Evolutionary conservation across 1,284 basidiomycete genomes (phyloP), one percentile per base, ranked within the genome.

Genomic region (Austroboletus novae-zelandiae): DNA sequence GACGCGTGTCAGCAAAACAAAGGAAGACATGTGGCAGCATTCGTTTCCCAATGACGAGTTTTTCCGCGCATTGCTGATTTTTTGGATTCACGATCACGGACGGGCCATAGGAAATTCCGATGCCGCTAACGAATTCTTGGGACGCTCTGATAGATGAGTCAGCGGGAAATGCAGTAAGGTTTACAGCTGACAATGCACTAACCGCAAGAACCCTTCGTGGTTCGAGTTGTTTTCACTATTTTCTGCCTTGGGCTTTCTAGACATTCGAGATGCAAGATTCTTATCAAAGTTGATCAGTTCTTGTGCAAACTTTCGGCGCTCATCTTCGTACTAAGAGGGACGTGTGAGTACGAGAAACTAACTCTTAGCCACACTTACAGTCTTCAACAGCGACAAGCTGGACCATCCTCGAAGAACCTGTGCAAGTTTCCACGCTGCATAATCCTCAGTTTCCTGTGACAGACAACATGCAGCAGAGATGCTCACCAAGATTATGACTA

Each of bases 201-300:
- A 85, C 82, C 71, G 68, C 35, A 84, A 63, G 64, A 89, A 84
- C 50, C 84, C 75, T 47, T 80, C 77, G 60, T 84, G 84, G 1
- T 80, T 76, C 13, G 89, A 79, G 14, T 85, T 86, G 43, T 81
- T 77, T 29, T 76, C 64, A 58, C 78, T 72, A 0, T 76, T 71
- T 41, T 76, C 71, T 10, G 79, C 80, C 25, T 75, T 72, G 4
- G 87, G 83, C 67, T 89, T 90, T 35, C 82, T 83, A n/a, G 86
- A 89, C 69, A 91, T 91, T 23, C 91, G 70, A 17, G 78, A 75
- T 2, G 86, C 79, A 63, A 85, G 90, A 59, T 84, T 74, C 64
- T 82, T 83, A 69, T 93, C 90, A 57, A 91, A 91, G 51, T 80
- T 67, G 59, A 93, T 92, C 47, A 94, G 76, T 56, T 91, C 86